Base-by-base conservation (phyloP, 2,329 filamentous ascomycete genomes). In the Monosporascus sp. region DNA sequence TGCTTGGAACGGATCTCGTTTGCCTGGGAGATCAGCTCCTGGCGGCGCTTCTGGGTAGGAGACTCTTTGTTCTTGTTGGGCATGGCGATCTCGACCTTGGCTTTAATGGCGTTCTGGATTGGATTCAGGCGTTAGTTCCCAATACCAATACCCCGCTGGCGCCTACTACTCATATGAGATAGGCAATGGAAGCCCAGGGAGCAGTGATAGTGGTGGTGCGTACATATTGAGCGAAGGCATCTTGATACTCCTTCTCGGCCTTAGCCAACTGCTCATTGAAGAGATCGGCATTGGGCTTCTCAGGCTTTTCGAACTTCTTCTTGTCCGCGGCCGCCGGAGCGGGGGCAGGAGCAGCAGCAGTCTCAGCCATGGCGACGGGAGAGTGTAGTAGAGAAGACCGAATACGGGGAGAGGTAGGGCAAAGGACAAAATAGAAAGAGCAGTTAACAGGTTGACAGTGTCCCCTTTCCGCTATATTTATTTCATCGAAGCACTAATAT, bases 1-100 rank as follows among this genome's bases (percentile, higher is more conserved):
- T 97, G 94, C 76, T 94, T 87, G 71, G 86, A 82, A 58, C 89
- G 87, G 72, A 99, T 97, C 61, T 88, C 82, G 68, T 86, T 87
- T 65, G 91, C 82, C 74, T 97, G 84, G 51, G 84, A 77, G 65
- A 90, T 88, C 60, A 97, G 84, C 72, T 96, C 90, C 70, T 90
- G 83, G 67, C 91, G 89, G 69, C 86, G 89, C 79, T 96, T 90
- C 66, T 85, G 86, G 56, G 82, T 78, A 15, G 93, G 89, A 72
- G 90, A 85, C 69, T 93, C 90, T 75, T 89, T 80, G 71, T 79
- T 79, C 74, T 82, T 84, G 74, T 72, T 88, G 47, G 90, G 89
- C 66, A 86, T 81, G 55, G 89, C 89, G 59, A 85, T 77, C 54
- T 97, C 91, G 68, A 97, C 84, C 77, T 97, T 96, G 69, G 86